Base-by-base conservation (phyloP, 2,329 filamentous ascomycete genomes). In the Aureobasidium sp. region DNA sequence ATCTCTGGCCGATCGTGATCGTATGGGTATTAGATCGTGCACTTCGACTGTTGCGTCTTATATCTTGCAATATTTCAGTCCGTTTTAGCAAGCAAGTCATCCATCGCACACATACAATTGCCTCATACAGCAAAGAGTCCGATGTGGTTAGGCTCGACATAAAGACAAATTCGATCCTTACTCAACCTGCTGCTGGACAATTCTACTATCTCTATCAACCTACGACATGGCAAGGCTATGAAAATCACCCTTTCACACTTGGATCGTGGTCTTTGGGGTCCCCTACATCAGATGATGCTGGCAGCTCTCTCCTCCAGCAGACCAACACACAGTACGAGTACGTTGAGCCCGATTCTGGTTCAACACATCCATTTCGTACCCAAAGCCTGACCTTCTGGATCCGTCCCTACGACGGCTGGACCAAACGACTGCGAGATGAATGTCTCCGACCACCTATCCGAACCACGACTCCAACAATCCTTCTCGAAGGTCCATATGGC, bases 401-500 rank as follows among this genome's bases (percentile, higher is more conserved):
- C 53, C 75, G 79, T 1, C 79, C 79, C 0, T 80, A 78, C 64
- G 70, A 77, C 53, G 78, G 79, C 51, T 80, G 79, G 72, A 82
- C 79, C 1, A 73, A 70, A 5, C 71, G 75, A n/a, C 73, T 81
- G 10, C 71, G 71, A 40, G 65, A 71, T 31, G 66, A 71, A 60
- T 78, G 69, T 57, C 65, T 69, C 43, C 62, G 59, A 31, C 69
- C 66, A 42, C 66, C 67, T 19, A 64, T 54, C 31, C 65, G 47
- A 27, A 64, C 61, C 13, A 69, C 67, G 17, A 66, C 67, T 4
- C 65, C 73, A 3, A 73, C 65, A 0, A 70, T 81, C 42, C 72
- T 81, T 3, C 66, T 81, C 10, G 79, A 82, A 67, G 79, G 79
- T 0, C 79, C 79, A 0, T 81, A 81, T 60, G 79, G 79, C 4